A percentile compares a stretch with the other conserved stretches of the same genome.
These are phyloP conservation scores for Rhizophagus sp. DNA, from an alignment of 192 early-diverging fungal genomes.

Conservation along the genomic window DNA sequence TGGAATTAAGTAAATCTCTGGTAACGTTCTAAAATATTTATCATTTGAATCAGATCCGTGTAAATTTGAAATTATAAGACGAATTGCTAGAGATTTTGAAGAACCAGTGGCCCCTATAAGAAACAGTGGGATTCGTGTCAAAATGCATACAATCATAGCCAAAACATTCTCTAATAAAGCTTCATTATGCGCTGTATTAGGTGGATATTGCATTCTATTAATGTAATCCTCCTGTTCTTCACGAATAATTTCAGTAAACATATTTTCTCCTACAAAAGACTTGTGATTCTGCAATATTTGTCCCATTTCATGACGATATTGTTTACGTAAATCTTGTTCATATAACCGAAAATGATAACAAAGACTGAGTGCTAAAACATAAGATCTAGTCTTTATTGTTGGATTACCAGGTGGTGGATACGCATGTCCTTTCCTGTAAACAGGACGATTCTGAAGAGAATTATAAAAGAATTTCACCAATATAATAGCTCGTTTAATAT, in stretches of 20 bases:
- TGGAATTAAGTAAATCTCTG: conserved; percentile 26
- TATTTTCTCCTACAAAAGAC: neutral
- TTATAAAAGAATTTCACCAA: too few species aligned
- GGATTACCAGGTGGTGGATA: too few species aligned
- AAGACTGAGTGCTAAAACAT: conserved; percentile 17
- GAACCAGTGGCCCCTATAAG: conserved; percentile 12
- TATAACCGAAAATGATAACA: too few species aligned
- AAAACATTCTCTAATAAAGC: conserved; percentile 20
- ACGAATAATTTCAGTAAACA: neutral
- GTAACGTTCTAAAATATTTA: conserved; percentile 15
- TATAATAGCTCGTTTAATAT: conserved; percentile 7
- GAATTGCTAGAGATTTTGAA: conserved; percentile 28
- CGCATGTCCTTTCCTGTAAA: too few species aligned
- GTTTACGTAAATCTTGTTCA: too few species aligned
- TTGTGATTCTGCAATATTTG: neutral
- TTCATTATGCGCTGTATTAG: neutral
- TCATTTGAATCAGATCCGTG: conserved; percentile 24
- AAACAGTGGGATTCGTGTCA: conserved; percentile 16
- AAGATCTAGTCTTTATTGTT: neutral
- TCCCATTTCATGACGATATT: neutral
- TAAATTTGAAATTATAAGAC: conserved; percentile 20
- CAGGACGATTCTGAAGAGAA: too few species aligned
- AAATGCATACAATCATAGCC: conserved; percentile 18
- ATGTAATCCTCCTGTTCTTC: conserved; percentile 24
- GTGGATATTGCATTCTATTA: neutral